Evolutionary conservation across 2,329 filamentous ascomycete genomes (phyloP), one percentile per base, ranked within the genome.

Genomic region (Clonostachys rhizophaga): DNA sequence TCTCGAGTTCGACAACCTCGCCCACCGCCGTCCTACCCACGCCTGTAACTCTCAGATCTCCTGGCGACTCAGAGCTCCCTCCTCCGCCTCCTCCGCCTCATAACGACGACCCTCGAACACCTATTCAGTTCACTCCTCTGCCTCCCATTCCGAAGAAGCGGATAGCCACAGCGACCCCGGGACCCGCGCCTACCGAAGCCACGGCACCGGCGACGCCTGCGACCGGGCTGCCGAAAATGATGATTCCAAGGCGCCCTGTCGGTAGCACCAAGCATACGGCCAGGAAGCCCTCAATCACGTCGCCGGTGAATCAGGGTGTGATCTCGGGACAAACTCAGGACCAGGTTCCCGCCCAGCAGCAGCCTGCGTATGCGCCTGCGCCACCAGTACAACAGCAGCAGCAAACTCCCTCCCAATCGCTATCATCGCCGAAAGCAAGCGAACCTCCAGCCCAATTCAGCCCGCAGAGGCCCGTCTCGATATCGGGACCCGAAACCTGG

Each of bases 81-180:
- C 51, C 51, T 14, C 55, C 54, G 7, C 57, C 60, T 17, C 55
- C 55, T 10, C 60, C 60, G 17, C 56, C 55, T 50, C 44, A 49
- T 16, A 43, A 47, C 42, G 17, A 50, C 24, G 37, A 41, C 49
- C 35, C 48, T 24, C 34, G 33, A 41, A 45, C 34, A 36, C 40
- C 41, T 40, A 43, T 44, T 41, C 47, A 46, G 18, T 42, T 46
- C 17, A 46, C 53, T 16, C 53, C 54, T 41, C 45, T 47, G 34
- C 47, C 50, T 18, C 40, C 47, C 18, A 45, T 52, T 16, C 48
- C 58, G 11, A 47, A 54, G 35, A 42, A 49, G 14, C 47, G 52
- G 45, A 47, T 45, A 33, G 42, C 49, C 17, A 48, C 52, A 44
- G 46, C 45, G 43, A 7, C 42, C 41, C n/a, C 17, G 34, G 40